Evolutionary conservation across 2,329 filamentous ascomycete species (phyloP).

Genomic region (Trichoderma oligosporum): DNA sequence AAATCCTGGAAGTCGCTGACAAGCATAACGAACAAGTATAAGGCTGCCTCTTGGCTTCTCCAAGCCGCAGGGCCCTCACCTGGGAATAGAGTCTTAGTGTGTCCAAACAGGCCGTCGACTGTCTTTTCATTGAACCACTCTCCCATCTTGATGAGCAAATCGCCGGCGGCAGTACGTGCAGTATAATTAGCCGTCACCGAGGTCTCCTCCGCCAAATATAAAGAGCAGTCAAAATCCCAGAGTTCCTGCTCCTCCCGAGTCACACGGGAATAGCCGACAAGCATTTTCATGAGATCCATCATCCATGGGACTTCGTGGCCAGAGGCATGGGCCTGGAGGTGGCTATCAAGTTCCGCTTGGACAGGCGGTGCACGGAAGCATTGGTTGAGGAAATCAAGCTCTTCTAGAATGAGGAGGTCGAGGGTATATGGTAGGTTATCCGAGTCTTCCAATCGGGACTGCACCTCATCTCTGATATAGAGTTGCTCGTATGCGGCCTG

Average conservation of each 20-base stretch:
- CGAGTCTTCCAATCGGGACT: slow-evolving; percentile 83
- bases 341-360: slow-evolving; percentile 79
- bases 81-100: slow-evolving; percentile 71
- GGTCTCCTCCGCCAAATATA: slow-evolving; percentile 92
- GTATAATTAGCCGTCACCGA: slow-evolving; percentile 96
- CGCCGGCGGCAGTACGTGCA: slow-evolving; percentile 84
- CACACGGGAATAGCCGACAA: slow-evolving; percentile 83
- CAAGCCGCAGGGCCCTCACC: slow-evolving; percentile 44
- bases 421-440: slow-evolving; percentile 92
- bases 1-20: slow-evolving; percentile 79
- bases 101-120: slow-evolving; percentile 72
- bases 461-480: slow-evolving; percentile 80
- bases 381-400: slow-evolving; percentile 90
- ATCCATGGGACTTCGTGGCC: slow-evolving; percentile 73
- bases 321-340: slow-evolving; percentile 60
- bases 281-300: slow-evolving; percentile 79
- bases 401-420: slow-evolving; percentile 88
- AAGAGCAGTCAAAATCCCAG: slow-evolving; percentile 94
- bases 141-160: slow-evolving; percentile 85
- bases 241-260: slow-evolving; percentile 88
- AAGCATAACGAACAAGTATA: slow-evolving; percentile 82
- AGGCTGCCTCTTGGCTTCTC: slow-evolving; percentile 70
- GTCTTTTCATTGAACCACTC: slow-evolving; percentile 80
- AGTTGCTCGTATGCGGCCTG: slow-evolving; percentile 72
- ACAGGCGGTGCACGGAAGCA: slow-evolving; percentile 86